Percentiles rank a stretch among this genome's conserved stretches.
Evolutionary conservation across 768 basidiomycete species (phyloP).

Genomic region (Collybiopsis luxurians): DNA sequence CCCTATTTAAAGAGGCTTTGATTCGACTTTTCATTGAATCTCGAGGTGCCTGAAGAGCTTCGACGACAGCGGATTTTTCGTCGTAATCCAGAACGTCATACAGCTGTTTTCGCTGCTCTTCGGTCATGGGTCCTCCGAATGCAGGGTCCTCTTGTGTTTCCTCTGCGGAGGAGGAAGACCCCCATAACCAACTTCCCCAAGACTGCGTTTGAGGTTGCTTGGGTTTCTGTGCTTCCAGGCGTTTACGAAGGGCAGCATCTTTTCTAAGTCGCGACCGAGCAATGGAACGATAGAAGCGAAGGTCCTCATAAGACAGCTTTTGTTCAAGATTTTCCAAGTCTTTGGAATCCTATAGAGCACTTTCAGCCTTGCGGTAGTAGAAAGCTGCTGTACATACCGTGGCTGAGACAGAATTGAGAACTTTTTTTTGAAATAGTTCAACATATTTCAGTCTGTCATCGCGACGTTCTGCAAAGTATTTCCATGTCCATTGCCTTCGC

Average conservation of each 20-base stretch:
- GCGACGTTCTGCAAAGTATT: slow-evolving; percentile 81
- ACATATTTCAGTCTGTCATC: slow-evolving; percentile 87
- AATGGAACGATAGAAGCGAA: slow-evolving; percentile 96
- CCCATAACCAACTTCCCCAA: slow-evolving; percentile 84
- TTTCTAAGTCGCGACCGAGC: slow-evolving; percentile 86
- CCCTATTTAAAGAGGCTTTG: slow-evolving; percentile 76
- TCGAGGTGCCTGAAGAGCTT: slow-evolving; percentile 66
- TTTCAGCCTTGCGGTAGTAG: neutral
- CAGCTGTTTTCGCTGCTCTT: slow-evolving; percentile 85
- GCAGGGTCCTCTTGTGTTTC: slow-evolving; percentile 46
- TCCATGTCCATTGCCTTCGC: slow-evolving; percentile 88
- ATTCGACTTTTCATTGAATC: slow-evolving; percentile 81
- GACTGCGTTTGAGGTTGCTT: slow-evolving; percentile 47
- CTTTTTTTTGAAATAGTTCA: slow-evolving; percentile 76
- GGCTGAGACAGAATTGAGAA: slow-evolving; percentile 48
- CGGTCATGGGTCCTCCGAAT: slow-evolving; percentile 74
- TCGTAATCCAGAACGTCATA: slow-evolving; percentile 92
- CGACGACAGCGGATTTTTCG: slow-evolving; percentile 72
- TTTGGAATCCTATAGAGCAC: slow-evolving; percentile 41
- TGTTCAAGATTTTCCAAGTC: slow-evolving; percentile 66
- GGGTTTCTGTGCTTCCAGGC: slow-evolving; percentile 66
- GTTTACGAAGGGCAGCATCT: slow-evolving; percentile 69
- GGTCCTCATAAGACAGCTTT: slow-evolving; percentile 89
- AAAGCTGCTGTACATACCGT: too few species aligned
- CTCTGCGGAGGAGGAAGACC: slow-evolving; percentile 38